Evolutionary conservation across 1,284 basidiomycete genomes (phyloP).

Genomic region (Papiliotrema terrestris): DNA sequence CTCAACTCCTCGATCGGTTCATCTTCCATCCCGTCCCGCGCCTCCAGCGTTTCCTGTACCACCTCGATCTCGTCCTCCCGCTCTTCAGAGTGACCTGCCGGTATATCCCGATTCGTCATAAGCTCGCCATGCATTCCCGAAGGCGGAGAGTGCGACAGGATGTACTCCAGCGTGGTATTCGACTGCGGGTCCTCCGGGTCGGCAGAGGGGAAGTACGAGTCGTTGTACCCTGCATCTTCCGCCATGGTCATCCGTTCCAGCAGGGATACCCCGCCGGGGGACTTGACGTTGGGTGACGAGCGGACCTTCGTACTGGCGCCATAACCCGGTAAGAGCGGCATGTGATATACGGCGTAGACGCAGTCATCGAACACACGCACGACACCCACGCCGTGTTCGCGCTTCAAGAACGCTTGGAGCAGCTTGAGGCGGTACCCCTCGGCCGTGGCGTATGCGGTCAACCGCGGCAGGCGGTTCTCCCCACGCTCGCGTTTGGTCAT

Average conservation of each 20-base stretch:
- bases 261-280: conserved; percentile 59
- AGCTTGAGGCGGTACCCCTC: conserved; percentile 77
- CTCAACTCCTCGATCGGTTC: conserved; percentile 7
- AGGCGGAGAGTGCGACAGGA: conserved; percentile 42
- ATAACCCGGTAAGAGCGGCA: conserved; percentile 88
- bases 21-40: conserved; percentile 14
- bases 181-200: conserved; percentile 17
- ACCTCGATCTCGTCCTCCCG: conserved; percentile 17
- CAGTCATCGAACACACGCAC: conserved; percentile 85
- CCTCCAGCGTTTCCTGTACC: conserved; percentile 15
- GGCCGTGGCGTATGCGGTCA: conserved; percentile 84
- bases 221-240: conserved; percentile 86
- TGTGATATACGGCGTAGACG: conserved; percentile 85
- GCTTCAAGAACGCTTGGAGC: conserved; percentile 72
- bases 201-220: conserved; percentile 63
- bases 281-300: conserved; percentile 67
- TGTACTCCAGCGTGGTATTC: conserved; percentile 41
- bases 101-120: conserved; percentile 9
- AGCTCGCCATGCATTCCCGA: conserved; percentile 8
- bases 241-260: conserved; percentile 72
- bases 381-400: conserved; percentile 88
- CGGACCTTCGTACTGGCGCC: conserved; percentile 78
- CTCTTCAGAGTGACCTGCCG: conserved; percentile 9
- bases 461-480: conserved; percentile 68
- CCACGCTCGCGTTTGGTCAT: conserved; percentile 67